A percentile compares a stretch with the other conserved stretches of the same genome.
Conservation (phyloP, 2,329 filamentous ascomycete species). For the Fusarium sp. region DNA sequence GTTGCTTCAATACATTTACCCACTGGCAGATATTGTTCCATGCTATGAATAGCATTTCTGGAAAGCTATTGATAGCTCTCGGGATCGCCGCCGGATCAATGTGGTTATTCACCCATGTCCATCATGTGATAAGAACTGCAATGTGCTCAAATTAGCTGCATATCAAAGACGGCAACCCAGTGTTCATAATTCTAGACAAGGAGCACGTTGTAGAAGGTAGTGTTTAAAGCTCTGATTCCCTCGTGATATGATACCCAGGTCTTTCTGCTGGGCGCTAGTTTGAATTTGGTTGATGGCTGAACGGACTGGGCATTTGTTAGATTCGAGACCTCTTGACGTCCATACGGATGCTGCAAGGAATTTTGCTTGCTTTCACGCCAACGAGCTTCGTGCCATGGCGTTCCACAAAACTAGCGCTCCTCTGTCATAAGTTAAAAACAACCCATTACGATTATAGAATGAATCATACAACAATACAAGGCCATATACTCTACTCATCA, state of each 20-base stretch:
- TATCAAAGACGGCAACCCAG: background rate
- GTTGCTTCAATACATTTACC: background rate
- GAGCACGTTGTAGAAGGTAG: background rate
- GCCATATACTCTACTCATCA: background rate
- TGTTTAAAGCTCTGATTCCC: background rate
- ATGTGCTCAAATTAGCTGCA: conserved; percentile 14
- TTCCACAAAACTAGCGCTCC: background rate
- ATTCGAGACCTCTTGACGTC: background rate
- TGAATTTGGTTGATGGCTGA: background rate
- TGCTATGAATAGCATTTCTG: background rate
- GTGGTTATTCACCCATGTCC: background rate
- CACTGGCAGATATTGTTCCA: background rate
- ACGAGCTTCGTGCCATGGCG: background rate
- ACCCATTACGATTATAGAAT: background rate
- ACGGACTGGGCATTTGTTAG: background rate
- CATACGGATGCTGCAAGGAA: background rate
- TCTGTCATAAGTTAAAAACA: background rate
- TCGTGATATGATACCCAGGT: conserved; percentile 20
- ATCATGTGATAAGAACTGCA: conserved; percentile 6
- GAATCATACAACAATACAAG: background rate
- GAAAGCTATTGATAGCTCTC: background rate
- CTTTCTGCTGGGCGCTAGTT: conserved; percentile 11
- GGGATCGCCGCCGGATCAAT: background rate
- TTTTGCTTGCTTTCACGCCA: background rate
- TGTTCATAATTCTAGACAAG: background rate